Base-by-base conservation (phyloP, 768 basidiomycete species). In the Xerocomus potaroensis region DNA sequence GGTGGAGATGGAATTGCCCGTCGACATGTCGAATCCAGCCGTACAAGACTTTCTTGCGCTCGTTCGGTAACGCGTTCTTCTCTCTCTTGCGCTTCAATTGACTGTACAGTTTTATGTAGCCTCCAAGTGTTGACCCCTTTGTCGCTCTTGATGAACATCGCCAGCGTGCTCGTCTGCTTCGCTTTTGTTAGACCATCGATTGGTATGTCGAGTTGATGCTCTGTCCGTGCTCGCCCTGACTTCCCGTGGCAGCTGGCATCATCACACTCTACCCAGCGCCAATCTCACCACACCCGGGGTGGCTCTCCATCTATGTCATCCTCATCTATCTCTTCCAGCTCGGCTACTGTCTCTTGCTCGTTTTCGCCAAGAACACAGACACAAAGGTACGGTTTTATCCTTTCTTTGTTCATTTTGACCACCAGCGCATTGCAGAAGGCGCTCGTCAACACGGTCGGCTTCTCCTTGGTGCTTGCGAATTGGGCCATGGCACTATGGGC, bases 101-200 rank as follows among this genome's bases (percentile, higher is more conserved):
- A 21, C 3, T 10, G 10, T n/a, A 27, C 26, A 10, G 10, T 27
- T 27, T 27, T 3, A 4, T 2, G 11, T 50, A 78, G 87, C 38
- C 76, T 96, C 4, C 92, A 96, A 62, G 88, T 95, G 18, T 69
- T 93, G 37, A 91, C 91, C 0, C 92, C 92, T 0, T 71, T 95
- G 1, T 86, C 87, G 2, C 73, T 95, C 8, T 74, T 92, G 54
- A 79, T 93, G 47, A 87, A 87, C 59, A 80, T 94, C 34, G 85
- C 83, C 0, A 73, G 80, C 1, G 71, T 85, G 39, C 57, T 86
- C 29, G 76, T 90, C 4, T 94, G 91, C 60, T 63, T 83, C 0
- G 51, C 81, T 8, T 71, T 91, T 16, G 72, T 85, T 23, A 76
- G 70, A 16, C 91, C 91, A 0, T 80, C 79, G 19, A 72, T 89